Evolutionary conservation across 1,284 basidiomycete species (phyloP), one percentile per base, ranked within the genome.

Genomic region (Trichosporon inkin): DNA sequence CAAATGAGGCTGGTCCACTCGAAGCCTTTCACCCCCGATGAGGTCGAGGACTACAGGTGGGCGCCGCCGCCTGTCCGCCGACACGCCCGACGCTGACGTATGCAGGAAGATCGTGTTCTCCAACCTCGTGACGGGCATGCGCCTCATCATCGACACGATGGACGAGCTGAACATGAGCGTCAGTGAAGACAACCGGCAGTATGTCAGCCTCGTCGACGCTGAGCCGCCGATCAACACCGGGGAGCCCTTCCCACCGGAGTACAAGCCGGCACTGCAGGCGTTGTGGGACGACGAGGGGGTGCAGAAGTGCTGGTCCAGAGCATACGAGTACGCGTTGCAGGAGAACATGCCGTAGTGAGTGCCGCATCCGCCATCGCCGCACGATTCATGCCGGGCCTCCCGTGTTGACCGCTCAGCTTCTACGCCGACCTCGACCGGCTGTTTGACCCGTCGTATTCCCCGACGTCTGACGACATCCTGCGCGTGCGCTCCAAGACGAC

Each of bases 81-180:
- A n/a, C n/a, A n/a, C n/a, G n/a, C 19, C 28, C 19, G 39, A 35
- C 37, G 20, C 47, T 58, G 10, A 60, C 53, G n/a, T n/a, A 34
- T 14, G 77, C 62, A 87, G 92, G 2, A 90, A 94, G 68, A 85
- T 96, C 38, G 87, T 94, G 11, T 98, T 95, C 75, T 86, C 88
- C 71, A 98, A 98, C 78, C 81, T 98, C 40, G 89, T 89, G 0
- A 84, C 87, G 16, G 93, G 92, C 2, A 85, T 98, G 80, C 84
- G 85, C 55, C 85, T 85, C 60, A 82, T 94, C 49, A 82, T 96
- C 51, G 90, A 94, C 61, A 86, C 90, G 1, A 90, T 94, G 87
- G 88, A 90, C 62, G 90, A 92, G 67, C 88, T 92, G 83, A 86
- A 85, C 1, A 82, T 93, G 59, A 82, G 86, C 62, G 83, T 95